These are phyloP conservation scores for Fusarium humuli DNA, from an alignment of 2,329 filamentous ascomycete species.

Conservation along the genomic window DNA sequence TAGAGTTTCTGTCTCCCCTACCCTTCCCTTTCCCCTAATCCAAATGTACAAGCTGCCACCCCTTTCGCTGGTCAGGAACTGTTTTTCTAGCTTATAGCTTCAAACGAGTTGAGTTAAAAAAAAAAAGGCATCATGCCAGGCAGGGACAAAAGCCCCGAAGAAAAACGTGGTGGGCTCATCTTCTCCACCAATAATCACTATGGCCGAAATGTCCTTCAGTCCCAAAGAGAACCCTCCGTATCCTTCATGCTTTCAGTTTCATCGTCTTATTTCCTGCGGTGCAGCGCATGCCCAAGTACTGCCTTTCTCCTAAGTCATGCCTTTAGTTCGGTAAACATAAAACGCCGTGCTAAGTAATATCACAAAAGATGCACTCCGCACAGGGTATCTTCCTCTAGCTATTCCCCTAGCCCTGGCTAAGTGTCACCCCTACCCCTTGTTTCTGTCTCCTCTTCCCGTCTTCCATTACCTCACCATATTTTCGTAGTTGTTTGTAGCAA, in stretches of 20 bases:
- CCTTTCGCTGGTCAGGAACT: not conserved
- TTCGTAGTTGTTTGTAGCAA: constrained; percentile 20
- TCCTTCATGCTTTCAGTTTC: constrained; percentile 13
- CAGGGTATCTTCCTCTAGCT: constrained; percentile 49
- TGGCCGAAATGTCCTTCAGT: not conserved
- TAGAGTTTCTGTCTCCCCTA: constrained; percentile 2
- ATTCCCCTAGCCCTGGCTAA: constrained; percentile 33
- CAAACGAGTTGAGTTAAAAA: not conserved
- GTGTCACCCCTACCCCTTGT: constrained; percentile 12
- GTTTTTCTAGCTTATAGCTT: constrained; percentile 3
- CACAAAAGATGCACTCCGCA: constrained; percentile 47
- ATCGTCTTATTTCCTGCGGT: constrained; percentile 16
- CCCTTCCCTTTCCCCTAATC: not conserved
- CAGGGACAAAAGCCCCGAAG: constrained; percentile 1
- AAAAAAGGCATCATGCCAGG: not conserved
- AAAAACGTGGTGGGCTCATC: constrained; percentile 10
- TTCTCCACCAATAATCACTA: not conserved
- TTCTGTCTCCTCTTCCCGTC: constrained; percentile 1
- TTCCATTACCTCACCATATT: constrained; percentile 33
- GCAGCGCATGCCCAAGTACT: constrained; percentile 33
- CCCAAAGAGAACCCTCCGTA: not conserved
- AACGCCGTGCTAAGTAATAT: constrained; percentile 54
- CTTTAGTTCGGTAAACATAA: constrained; percentile 37
- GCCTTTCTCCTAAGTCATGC: constrained; percentile 38
- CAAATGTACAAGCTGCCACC: not conserved